Evolutionary conservation across 495 filamentous ascomycete species (phyloP), one percentile per base, ranked within the genome.

Genomic region (Neurospora pannonica): DNA sequence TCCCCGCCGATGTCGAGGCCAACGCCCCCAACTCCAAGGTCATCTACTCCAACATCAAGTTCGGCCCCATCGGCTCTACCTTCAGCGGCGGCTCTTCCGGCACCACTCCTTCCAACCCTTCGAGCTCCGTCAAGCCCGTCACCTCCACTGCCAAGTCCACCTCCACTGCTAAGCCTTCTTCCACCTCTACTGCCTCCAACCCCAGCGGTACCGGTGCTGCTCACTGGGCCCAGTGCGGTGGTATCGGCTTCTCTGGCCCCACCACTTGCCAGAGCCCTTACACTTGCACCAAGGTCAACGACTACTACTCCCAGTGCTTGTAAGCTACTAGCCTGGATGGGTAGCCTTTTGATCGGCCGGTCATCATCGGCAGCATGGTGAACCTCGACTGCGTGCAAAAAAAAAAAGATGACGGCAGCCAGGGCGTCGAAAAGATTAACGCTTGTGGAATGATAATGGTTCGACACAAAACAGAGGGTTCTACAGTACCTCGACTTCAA

Each of bases 1-100:
- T 84, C 28, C 91, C 92, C 34, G 75, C 78, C 24, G 87, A 88
- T 34, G 85, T 94, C 71, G 89, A 92, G 85, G 43, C 83, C 75
- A 79, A 84, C 43, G 80, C 81, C 70, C 83, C 88, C 72, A 84
- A 87, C 77, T 84, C 90, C 78, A 82, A 85, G 80, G 85, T 87
- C 76, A 71, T 80, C 80, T 87, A 79, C 82, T 87, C 90, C 78
- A 92, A 92, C 88, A 92, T 93, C 86, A 86, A 86, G 79, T 89
- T 91, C 79, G 91, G 91, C 60, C 87, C 89, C 74, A 88, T 93
- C 78, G 87, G 86, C 78, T 89, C 88, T 38, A 92, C 90, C 80
- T 88, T 89, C 79, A 46, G 71, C 62, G 78, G 78, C 75, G 54
- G 70, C 38, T 24, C 36, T 76, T 46, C 72, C 76, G 74, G 74